A percentile compares a stretch with the other conserved stretches of the same genome.
Evolutionary conservation across 805 yeast species (phyloP).

Genomic region (Candida sonorensis): DNA sequence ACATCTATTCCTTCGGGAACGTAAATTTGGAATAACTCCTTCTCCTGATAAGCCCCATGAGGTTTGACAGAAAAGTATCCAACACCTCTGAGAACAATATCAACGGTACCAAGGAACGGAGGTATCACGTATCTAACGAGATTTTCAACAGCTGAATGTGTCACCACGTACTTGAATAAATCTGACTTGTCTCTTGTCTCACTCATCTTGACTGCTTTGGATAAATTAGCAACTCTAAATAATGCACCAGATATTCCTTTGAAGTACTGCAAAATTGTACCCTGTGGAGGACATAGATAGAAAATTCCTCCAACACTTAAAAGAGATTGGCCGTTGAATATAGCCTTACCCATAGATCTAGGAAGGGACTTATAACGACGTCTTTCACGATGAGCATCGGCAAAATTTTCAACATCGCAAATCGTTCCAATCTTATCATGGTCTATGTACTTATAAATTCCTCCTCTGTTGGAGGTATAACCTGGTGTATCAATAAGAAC

Average conservation of each 20-base stretch:
- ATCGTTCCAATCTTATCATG: slow-evolving; percentile 4
- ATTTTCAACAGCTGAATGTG: slow-evolving; percentile 21
- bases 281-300: slow-evolving; percentile 47
- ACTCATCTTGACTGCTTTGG: slow-evolving; percentile 25
- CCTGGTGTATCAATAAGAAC: slow-evolving; percentile 43
- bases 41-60: slow-evolving; percentile 34
- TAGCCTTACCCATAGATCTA: slow-evolving; percentile 6
- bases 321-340: slow-evolving; percentile 19
- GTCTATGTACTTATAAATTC: slow-evolving; percentile 24
- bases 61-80: slow-evolving; percentile 59
- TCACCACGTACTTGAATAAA: slow-evolving; percentile 13
- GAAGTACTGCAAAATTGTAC: slow-evolving; percentile 41
- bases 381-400: slow-evolving; percentile 4
- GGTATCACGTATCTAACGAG: slow-evolving; percentile 50
- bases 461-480: slow-evolving; percentile 24
- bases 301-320: slow-evolving; percentile 55
- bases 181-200: slow-evolving; percentile 21
- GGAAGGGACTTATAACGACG: not conserved
- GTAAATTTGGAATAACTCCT: slow-evolving; percentile 39
- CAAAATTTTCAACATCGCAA: slow-evolving; percentile 4
- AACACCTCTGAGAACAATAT: slow-evolving; percentile 55
- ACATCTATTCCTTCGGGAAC: slow-evolving; percentile 51
- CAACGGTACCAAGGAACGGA: slow-evolving; percentile 63
- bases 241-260: slow-evolving; percentile 37
- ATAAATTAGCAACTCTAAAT: slow-evolving; percentile 27